Base-by-base conservation (phyloP, 805 yeast species). In the Candida manassasensis region DNA sequence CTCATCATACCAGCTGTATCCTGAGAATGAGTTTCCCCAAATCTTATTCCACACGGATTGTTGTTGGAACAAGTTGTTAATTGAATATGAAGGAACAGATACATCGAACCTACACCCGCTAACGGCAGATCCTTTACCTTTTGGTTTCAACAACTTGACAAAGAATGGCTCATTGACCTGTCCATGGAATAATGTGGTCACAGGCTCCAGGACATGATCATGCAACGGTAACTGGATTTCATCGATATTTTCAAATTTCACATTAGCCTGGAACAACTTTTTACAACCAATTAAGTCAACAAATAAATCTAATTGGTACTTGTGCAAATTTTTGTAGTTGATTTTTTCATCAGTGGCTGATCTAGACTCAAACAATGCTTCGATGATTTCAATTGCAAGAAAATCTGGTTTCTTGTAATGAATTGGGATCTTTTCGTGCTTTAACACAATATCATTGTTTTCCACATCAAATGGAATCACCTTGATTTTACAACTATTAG, bases 251-350 rank as follows among this genome's bases (percentile, higher is more conserved):
- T 49, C 41, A 42, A 59, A 52, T 31, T 53, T 51, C 14, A 60
- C 48, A 3, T 53, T 29, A n/a, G 49, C 47, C 34, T 64, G 69
- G 30, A 67, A 59, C 47, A 49, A 55, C 38, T 56, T 55, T 40
- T 55, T 59, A 37, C 66, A 48, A n/a, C 73, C 73, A 7, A 61
- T 47, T 13, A 67, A 55, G 40, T 67, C 73, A 14, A 67, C 48
- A 27, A 67, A 49, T 21, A 57, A 39, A 41, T 67, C 73, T 34
- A 63, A 45, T 29, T 57, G 59, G 40, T 50, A 54, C 21, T 48
- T 39, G 32, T 50, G 40, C 25, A 59, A 25, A 36, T 57, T 61
- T 17, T 24, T 21, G 4, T 28, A 29, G 25, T 36, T 41, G 3
- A 64, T 47, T 14, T 30, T 36, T 25, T 49, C 56, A 19, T 49